Conservation (phyloP, 2,329 filamentous ascomycete species). For the Acephala macrosclerotiorum region DNA sequence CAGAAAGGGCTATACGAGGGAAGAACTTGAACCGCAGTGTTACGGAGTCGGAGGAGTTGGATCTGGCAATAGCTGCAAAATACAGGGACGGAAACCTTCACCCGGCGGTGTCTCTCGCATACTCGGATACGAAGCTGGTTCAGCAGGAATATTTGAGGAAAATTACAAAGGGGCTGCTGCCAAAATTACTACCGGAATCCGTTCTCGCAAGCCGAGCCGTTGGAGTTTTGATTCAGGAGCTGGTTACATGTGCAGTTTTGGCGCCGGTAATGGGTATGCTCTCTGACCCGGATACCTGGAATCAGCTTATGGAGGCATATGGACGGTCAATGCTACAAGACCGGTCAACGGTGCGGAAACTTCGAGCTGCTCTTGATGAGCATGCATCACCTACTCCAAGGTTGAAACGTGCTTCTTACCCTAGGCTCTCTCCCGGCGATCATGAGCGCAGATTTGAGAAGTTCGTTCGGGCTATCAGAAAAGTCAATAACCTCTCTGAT, state of each 20-base stretch:
- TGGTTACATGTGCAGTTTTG: constrained; percentile 91
- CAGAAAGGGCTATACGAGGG: constrained; percentile 85
- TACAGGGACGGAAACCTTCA: constrained; percentile 91
- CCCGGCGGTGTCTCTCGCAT: constrained; percentile 81
- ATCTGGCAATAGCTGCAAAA: constrained; percentile 93
- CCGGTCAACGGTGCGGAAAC: constrained; percentile 89
- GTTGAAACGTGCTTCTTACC: constrained; percentile 71
- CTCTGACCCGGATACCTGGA: constrained; percentile 95
- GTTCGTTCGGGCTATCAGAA: constrained; percentile 88
- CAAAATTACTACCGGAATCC: constrained; percentile 74
- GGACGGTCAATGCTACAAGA: constrained; percentile 90
- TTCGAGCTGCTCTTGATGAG: constrained; percentile 90
- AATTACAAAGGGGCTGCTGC: constrained; percentile 75
- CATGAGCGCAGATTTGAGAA: constrained; percentile 93
- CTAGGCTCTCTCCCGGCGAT: constrained; percentile 80
- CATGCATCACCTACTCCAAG: constrained; percentile 86
- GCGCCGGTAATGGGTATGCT: constrained; percentile 81
- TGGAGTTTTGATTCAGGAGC: constrained; percentile 81
- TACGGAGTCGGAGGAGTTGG: constrained; percentile 95
- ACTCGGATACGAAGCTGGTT: constrained; percentile 81
- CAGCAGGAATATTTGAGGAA: constrained; percentile 90
- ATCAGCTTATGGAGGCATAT: constrained; percentile 91
- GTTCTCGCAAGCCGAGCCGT: constrained; percentile 84
- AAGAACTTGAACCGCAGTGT: constrained; percentile 87
- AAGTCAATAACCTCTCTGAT: constrained; percentile 90